These are phyloP conservation scores for Delitschia confertaspora DNA, from an alignment of 495 filamentous ascomycete genomes.

Conservation along the genomic window DNA sequence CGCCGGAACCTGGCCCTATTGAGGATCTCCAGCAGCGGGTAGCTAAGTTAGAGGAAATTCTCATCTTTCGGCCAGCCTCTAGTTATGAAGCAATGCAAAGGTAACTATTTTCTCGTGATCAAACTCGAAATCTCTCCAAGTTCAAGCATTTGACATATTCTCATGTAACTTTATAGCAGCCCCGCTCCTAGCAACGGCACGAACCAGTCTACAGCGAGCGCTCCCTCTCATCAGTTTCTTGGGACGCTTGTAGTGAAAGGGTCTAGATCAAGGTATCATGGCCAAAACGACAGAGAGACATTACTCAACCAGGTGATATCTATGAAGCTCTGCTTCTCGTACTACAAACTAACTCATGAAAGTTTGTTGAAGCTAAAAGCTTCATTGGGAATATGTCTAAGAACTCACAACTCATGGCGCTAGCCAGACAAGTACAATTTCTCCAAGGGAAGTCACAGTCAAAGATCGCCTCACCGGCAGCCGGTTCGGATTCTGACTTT, in stretches of 20 bases:
- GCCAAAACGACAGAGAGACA: neutral
- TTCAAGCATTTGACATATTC: neutral
- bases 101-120: neutral
- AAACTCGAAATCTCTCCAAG: no score
- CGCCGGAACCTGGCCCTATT: neutral
- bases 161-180: neutral
- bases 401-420: neutral
- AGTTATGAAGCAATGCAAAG: neutral
- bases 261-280: constrained; percentile 2
- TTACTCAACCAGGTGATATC: neutral
- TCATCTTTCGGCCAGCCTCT: neutral
- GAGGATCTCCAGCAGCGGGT: neutral
- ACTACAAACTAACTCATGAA: no score
- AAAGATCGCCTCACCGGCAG: neutral
- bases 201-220: neutral
- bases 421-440: neutral
- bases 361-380: neutral
- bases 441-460: neutral
- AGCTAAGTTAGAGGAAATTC: neutral
- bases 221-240: neutral
- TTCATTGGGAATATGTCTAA: neutral
- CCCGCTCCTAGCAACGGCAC: neutral
- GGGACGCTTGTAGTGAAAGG: constrained; percentile 1
- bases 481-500: neutral
- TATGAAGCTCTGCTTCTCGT: no score